Conservation (phyloP, 495 filamentous ascomycete species). For the Xylaria flabelliformis region DNA sequence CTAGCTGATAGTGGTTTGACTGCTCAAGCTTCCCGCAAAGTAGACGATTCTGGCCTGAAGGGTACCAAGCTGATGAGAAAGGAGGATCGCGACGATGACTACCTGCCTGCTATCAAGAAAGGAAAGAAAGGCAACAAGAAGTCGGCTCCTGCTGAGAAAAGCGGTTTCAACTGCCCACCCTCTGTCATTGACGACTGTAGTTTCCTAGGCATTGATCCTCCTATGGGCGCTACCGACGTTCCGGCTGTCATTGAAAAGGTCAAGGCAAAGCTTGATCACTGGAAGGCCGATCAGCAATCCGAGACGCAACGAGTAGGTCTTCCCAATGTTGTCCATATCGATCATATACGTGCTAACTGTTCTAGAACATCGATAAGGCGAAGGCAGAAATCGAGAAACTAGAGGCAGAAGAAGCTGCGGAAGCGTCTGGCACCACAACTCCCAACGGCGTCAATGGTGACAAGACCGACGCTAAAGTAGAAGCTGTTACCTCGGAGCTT, state of each 20-base stretch:
- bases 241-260: slow-evolving; percentile 82
- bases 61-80: slow-evolving; percentile 80
- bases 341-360: slow-evolving; percentile 56
- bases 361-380: slow-evolving; percentile 80
- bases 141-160: slow-evolving; percentile 48
- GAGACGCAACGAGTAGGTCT: slow-evolving; percentile 88
- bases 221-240: slow-evolving; percentile 82
- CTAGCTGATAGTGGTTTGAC: slow-evolving; percentile 66
- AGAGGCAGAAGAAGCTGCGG: slow-evolving; percentile 60
- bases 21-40: slow-evolving; percentile 78
- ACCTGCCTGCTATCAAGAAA: slow-evolving; percentile 86
- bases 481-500: slow-evolving; percentile 63
- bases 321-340: neutral
- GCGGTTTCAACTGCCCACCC: slow-evolving; percentile 84
- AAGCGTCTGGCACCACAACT: slow-evolving; percentile 42
- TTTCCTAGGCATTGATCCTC: slow-evolving; percentile 83
- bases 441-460: slow-evolving; percentile 50
- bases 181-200: slow-evolving; percentile 89
- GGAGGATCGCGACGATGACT: slow-evolving; percentile 84
- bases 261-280: slow-evolving; percentile 87
- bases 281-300: slow-evolving; percentile 87
- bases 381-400: slow-evolving; percentile 68
- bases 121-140: slow-evolving; percentile 85
- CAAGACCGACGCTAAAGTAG: slow-evolving; percentile 47
- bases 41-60: slow-evolving; percentile 78